Evolutionary conservation across 495 filamentous ascomycete genomes (phyloP).

Genomic region (Articulospora tetracladia): DNA sequence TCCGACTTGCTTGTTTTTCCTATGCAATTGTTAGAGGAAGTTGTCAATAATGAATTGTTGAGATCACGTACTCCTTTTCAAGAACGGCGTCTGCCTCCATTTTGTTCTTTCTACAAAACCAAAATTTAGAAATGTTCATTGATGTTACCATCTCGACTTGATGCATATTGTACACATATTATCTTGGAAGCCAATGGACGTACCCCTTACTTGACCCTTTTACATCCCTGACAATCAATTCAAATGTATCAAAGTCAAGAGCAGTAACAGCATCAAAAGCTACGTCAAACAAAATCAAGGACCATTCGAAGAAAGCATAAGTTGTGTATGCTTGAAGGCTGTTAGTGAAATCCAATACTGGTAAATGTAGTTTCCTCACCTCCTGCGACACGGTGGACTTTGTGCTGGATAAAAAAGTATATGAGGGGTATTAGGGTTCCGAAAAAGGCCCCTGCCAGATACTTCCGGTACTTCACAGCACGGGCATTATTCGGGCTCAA

Average conservation of each 20-base stretch:
- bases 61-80: constrained; percentile 73
- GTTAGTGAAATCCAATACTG: constrained; percentile 7
- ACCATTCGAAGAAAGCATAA: constrained; percentile 98
- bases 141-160: constrained; percentile 28
- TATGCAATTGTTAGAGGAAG: constrained; percentile 32
- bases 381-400: constrained; percentile 90
- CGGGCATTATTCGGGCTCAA: constrained; percentile 81
- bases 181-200: constrained; percentile 95
- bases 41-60: background rate
- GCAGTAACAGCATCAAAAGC: constrained; percentile 95
- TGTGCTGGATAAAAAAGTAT: constrained; percentile 99
- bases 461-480: constrained; percentile 87
- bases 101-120: constrained; percentile 46
- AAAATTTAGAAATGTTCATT: constrained; percentile 29
- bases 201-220: constrained; percentile 97
- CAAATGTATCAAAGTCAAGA: constrained; percentile 89
- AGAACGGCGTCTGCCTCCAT: constrained; percentile 68
- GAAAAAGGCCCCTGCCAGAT: constrained; percentile 81
- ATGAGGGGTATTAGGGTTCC: constrained; percentile 84
- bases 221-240: constrained; percentile 83
- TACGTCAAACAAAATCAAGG: constrained; percentile 90
- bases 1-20: constrained; percentile 71
- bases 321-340: constrained; percentile 79
- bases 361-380: constrained; percentile 49
- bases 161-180: constrained; percentile 29